Conservation (phyloP, 768 basidiomycete genomes). For the Calvatia gigantea region DNA sequence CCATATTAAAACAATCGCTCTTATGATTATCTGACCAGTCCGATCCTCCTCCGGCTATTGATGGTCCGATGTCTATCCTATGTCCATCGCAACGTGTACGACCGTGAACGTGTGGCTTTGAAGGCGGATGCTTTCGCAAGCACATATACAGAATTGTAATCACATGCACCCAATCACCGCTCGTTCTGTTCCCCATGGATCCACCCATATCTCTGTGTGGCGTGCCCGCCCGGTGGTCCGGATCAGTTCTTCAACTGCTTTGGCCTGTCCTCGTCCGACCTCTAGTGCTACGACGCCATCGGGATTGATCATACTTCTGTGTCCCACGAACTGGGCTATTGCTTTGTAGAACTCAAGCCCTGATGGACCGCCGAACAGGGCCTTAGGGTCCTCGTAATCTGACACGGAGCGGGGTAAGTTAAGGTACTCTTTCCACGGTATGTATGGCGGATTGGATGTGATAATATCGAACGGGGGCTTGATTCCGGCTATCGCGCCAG, state of each 20-base stretch:
- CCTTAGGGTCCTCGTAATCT: conserved; percentile 75
- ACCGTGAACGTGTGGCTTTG: not conserved
- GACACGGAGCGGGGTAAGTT: conserved; percentile 65
- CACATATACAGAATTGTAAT: conserved; percentile 17
- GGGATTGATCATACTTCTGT: conserved; percentile 45
- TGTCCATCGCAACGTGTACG: not conserved
- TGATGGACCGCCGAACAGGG: conserved; percentile 73
- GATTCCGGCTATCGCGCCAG: conserved; percentile 25
- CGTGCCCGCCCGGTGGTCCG: conserved; percentile 39
- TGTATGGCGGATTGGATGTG: conserved; percentile 87
- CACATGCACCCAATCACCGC: conserved; percentile 58
- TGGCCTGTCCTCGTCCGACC: conserved; percentile 72
- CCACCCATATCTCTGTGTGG: conserved; percentile 67
- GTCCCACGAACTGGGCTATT: conserved; percentile 60
- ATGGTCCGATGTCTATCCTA: not conserved
- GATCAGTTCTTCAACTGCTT: conserved; percentile 58
- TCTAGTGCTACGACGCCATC: conserved; percentile 70
- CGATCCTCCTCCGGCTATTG: not conserved
- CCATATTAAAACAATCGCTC: not conserved
- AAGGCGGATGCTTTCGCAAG: not conserved
- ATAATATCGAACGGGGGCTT: conserved; percentile 66
- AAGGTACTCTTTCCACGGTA: conserved; percentile 63
- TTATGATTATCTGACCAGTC: not conserved
- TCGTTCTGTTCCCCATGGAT: conserved; percentile 76
- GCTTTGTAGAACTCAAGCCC: conserved; percentile 64